phyloP scores from a whole-genome alignment of 140 eudicot species.

The Anethum foeniculum region DNA sequence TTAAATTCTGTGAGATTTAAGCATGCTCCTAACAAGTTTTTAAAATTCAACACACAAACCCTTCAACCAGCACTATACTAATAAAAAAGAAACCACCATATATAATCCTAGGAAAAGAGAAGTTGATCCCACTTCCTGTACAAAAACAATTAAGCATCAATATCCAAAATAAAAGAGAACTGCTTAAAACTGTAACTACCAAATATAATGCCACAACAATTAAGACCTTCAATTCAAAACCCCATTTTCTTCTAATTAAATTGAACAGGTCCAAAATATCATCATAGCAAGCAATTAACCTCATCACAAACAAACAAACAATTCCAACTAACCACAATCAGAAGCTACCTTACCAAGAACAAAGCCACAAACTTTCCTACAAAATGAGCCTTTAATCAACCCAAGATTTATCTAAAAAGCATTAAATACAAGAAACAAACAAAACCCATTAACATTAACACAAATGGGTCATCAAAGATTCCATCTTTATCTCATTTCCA shows the following conservation, averaged over 20 bases:
- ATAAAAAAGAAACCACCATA: neutral
- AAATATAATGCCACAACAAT: neutral
- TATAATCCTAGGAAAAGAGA: neutral
- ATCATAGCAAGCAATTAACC: neutral
- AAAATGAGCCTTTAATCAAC: neutral
- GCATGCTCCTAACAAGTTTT: neutral
- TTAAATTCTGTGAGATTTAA: neutral
- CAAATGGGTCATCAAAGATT: neutral
- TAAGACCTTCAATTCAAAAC: neutral
- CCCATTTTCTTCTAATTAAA: neutral
- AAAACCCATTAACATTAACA: neutral
- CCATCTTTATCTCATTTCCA: constrained; percentile 6
- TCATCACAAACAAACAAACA: neutral
- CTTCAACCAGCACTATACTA: neutral
- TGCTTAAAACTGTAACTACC: neutral
- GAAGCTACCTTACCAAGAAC: neutral
- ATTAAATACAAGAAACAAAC: neutral
- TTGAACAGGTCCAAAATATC: neutral
- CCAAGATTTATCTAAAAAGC: neutral
- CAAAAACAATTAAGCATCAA: neutral
- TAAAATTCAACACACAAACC: neutral
- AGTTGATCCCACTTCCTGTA: neutral
- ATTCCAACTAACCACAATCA: constrained; percentile 1
- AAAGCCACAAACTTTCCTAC: neutral
- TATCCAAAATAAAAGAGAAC: neutral